Evolutionary conservation across 768 basidiomycete species (phyloP), one percentile per base, ranked within the genome.

Genomic region (Lactifluus subvellereus): DNA sequence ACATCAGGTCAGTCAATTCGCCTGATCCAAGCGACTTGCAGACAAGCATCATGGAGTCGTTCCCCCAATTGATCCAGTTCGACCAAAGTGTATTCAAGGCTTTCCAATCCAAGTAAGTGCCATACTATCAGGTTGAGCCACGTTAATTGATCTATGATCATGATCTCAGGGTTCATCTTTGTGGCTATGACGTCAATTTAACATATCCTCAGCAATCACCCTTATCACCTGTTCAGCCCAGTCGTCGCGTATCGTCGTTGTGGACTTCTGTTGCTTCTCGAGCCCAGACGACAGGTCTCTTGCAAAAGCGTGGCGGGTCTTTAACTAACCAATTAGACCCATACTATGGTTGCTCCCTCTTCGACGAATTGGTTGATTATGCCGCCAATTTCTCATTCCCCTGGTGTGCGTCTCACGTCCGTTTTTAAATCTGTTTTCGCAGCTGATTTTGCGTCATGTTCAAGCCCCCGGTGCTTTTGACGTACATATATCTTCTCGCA

Each of bases 31-130:
- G 1, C 45, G 9, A n/a, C 2, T 45, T 20, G 18, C 64, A 86
- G 86, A 70, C 84, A 47, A 78, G 72, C 59, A 76, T 86, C 35
- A 71, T 89, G 18, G 82, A 87, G 73, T 89, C 89, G 4, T 87
- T 85, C 69, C 89, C 89, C 1, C 88, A 89, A 69, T 74, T 90
- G 33, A 88, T 91, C 56, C 85, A 82, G 38, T 90, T 90, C 68
- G 84, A 90, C 65, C 76, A 77, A 51, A 79, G 81, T 5, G 84
- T 87, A 6, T 84, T 81, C 69, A 77, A 83, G 59, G 87, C 87
- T 69, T 89, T 89, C 73, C 79, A 80, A 65, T 77, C 82, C 66
- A 86, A 88, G 87, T 88, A 66, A 62, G 85, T 76, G 8, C 10
- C 3, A 14, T 47, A 14, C 4, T 16, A 8, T n/a, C 30, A 27